These are phyloP conservation scores for Tricholoma matsutake DNA, from an alignment of 768 basidiomycete genomes.

Conservation along the genomic window DNA sequence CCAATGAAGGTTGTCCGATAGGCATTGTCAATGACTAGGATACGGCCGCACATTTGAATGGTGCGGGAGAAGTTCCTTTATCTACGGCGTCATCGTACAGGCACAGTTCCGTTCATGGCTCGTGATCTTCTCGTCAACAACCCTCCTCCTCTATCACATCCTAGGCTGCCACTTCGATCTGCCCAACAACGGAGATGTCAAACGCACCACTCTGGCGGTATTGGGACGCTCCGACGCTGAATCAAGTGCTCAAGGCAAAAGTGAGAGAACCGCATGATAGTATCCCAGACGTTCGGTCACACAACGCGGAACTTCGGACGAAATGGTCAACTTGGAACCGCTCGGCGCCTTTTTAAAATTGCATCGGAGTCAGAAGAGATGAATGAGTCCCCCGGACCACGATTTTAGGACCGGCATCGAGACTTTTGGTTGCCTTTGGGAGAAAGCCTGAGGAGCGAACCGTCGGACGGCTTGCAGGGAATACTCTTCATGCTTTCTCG, in stretches of 20 bases:
- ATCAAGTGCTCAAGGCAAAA: neutral
- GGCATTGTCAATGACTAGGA: constrained; percentile 30
- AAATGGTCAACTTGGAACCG: neutral
- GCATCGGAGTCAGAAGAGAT: neutral
- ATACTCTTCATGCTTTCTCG: neutral
- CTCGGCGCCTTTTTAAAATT: neutral
- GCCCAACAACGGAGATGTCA: too few species aligned
- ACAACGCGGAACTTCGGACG: neutral
- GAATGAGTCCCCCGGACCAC: neutral
- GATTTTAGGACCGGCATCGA: constrained; percentile 9
- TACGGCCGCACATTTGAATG: constrained; percentile 13
- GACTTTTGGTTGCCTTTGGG: constrained; percentile 16
- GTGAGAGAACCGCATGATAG: neutral
- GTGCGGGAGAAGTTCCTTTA: neutral
- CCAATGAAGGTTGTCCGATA: neutral
- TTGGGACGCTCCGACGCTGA: neutral
- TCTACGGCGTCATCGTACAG: constrained; percentile 15
- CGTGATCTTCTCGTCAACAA: constrained; percentile 18
- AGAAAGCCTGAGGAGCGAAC: neutral
- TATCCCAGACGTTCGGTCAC: neutral
- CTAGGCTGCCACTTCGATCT: too few species aligned
- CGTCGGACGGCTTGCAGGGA: neutral
- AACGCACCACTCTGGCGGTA: neutral
- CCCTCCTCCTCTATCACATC: too few species aligned
- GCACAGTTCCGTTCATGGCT: constrained; percentile 29